Evolutionary conservation across 768 basidiomycete genomes (phyloP), one percentile per base, ranked within the genome.

Genomic region (Austroboletus festivus): DNA sequence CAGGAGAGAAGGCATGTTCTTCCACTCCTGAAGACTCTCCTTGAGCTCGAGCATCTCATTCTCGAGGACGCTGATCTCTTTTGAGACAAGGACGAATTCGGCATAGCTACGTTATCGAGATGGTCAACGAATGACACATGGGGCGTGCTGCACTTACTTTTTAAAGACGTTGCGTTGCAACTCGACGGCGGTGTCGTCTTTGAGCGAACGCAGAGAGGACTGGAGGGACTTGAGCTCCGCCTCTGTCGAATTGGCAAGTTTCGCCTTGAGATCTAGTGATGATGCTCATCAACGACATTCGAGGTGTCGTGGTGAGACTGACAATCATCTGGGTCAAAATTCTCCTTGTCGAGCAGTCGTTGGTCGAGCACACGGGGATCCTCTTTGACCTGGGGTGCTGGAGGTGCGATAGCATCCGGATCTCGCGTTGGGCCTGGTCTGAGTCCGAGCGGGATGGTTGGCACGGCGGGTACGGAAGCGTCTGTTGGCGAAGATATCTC

Each of bases 11-110:
- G 96, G 95, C 80, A 98, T 93, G 47, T 83, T 83, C 67, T 94
- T 93, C 87, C 94, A 98, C 62, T 99, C 96, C 12, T 89, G 85
- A 4, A 98, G 76, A 6, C 88, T 80, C 47, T 94, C 92, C 67
- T 96, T 97, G 65, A 99, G 81, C 61, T 98, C 94, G 24, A 97
- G 79, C 87, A 98, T 90, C 67, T 97, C 94, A 61, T 93, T 94
- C 73, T 99, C 96, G 22, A 99, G 80, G 1, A 89, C 86, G 22
- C 89, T 86, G 46, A 99, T 95, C 70, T 98, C 96, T 63, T 98
- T 98, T 4, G 96, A 96, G 19, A 99, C 90, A 47, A 87, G 77
- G 22, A 99, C 90, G 63, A 98, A 98, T 65, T 98, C 93, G 39
- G 93, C 89, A 62, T 98, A 98, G 70, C 95, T 98, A 59, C 16